Evolutionary conservation across 2,329 filamentous ascomycete genomes (phyloP), one percentile per base, ranked within the genome.

Genomic region (Calonectria multiphialidica): DNA sequence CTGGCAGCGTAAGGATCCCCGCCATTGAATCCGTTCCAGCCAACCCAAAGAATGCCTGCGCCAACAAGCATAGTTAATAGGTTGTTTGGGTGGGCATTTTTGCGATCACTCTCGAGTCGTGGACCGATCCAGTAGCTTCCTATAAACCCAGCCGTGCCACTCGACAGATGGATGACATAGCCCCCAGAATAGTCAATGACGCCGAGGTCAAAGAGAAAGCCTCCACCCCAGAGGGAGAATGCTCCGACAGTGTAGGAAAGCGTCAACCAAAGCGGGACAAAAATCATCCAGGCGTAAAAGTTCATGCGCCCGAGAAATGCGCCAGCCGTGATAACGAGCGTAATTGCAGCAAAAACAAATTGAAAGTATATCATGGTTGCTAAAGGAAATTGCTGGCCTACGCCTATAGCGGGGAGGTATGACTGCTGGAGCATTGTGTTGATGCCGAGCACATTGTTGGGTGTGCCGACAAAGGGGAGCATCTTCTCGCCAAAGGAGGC

Each of bases 1-100:
- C 66, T 70, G 1, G 71, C 71, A n/a, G 71, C 67, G 28, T 72
- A 72, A 2, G 71, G 71, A 23, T 72, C 71, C 49, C 71, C 71
- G 25, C 71, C 71, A 23, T 72, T 72, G 66, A 72, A 72, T 25
- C 71, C 71, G n/a, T 72, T 72, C 71, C 71, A 72, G 12, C 71
- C 71, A 9, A 72, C 15, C 71, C 71, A 72, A 10, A 72, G 71
- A 10, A 72, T 72, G 30, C 71, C 71, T 15, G 71, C 66, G 13
- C 71, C 71, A 28, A 72, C 44, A 6, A 72, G 67, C 40, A 66
- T 69, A 3, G 61, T 49, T 10, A 67, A 10, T 3, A 72, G 66
- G 30, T 70, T 72, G 45, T 67, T 72, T 35, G 71, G 71, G 12
- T 62, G 66, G 13, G 67, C 25, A 33, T 67, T 64, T 13, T 33